A percentile compares a stretch with the other conserved stretches of the same genome.
These are phyloP conservation scores for Chlamydomonas sp. DNA, from an alignment of 139 green algal species.

Conservation along the genomic window DNA sequence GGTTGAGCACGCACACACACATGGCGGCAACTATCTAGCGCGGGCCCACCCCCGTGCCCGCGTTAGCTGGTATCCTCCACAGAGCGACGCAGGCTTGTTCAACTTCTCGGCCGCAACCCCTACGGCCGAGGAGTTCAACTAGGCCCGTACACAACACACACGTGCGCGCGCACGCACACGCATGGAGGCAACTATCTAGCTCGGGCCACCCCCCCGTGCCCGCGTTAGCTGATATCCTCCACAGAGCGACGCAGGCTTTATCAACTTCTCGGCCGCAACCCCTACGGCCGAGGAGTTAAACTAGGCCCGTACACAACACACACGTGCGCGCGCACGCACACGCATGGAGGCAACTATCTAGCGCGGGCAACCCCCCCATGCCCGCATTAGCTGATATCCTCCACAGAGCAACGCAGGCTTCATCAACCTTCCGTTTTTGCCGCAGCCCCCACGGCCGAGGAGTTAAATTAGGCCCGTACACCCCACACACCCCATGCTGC, in stretches of 20 bases:
- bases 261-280: background rate
- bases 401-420: background rate
- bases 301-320: too few relatives aligned
- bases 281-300: constrained; percentile 10
- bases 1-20: background rate
- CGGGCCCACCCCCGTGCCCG: background rate
- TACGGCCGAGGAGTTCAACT: constrained; percentile 1
- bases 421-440: constrained; percentile 1
- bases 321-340: background rate
- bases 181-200: constrained; percentile 6
- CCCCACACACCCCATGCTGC: too few relatives aligned
- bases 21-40: constrained; percentile 5
- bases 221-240: constrained; percentile 5
- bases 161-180: too few relatives aligned
- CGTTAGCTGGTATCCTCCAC: constrained; percentile 3
- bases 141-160: too few relatives aligned
- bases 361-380: background rate
- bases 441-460: background rate
- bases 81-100: background rate
- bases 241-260: background rate
- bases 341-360: constrained; percentile 1
- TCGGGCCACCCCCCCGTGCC: background rate
- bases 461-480: constrained; percentile 13
- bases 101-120: background rate
- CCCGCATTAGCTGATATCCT: constrained; percentile 5